phyloP scores from a whole-genome alignment of 2,329 filamentous ascomycete genomes.

The Paraphoma sp. region DNA sequence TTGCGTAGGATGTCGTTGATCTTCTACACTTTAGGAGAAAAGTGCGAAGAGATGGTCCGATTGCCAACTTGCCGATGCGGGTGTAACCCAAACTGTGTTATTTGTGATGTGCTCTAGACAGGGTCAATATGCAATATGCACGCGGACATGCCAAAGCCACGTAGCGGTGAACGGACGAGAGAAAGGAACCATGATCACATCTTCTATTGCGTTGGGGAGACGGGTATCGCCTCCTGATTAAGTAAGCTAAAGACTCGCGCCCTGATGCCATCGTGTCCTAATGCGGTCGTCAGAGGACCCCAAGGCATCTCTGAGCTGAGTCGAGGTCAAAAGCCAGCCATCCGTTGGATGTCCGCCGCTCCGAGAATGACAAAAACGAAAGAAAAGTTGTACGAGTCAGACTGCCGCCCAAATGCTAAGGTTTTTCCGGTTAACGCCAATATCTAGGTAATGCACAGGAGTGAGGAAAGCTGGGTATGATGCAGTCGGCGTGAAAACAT shows the following conservation, averaged over 20 bases:
- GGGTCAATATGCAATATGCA: not conserved
- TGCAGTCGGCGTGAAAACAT: conserved; percentile 28
- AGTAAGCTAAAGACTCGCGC: not conserved
- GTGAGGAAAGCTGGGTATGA: conserved; percentile 28
- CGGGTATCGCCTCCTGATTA: not conserved
- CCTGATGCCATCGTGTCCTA: not conserved
- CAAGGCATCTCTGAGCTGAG: not conserved
- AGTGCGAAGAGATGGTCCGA: too few relatives aligned
- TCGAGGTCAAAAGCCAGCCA: not conserved
- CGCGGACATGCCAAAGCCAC: not conserved
- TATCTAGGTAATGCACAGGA: conserved; percentile 34
- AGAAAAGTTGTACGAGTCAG: conserved; percentile 15
- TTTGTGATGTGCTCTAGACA: not conserved
- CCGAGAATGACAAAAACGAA: conserved; percentile 10
- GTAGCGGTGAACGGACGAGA: not conserved
- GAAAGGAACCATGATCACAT: not conserved
- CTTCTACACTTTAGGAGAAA: too few relatives aligned
- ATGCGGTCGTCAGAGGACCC: not conserved
- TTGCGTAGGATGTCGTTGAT: too few relatives aligned
- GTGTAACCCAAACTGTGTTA: too few relatives aligned
- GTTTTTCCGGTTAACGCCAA: conserved; percentile 33
- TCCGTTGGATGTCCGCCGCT: not conserved
- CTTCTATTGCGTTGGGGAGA: not conserved
- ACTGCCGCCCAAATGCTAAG: conserved; percentile 32
- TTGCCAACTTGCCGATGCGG: too few relatives aligned